Evolutionary conservation across 257 asterid species (phyloP).

Genomic region (Rubia yunnanensis): DNA sequence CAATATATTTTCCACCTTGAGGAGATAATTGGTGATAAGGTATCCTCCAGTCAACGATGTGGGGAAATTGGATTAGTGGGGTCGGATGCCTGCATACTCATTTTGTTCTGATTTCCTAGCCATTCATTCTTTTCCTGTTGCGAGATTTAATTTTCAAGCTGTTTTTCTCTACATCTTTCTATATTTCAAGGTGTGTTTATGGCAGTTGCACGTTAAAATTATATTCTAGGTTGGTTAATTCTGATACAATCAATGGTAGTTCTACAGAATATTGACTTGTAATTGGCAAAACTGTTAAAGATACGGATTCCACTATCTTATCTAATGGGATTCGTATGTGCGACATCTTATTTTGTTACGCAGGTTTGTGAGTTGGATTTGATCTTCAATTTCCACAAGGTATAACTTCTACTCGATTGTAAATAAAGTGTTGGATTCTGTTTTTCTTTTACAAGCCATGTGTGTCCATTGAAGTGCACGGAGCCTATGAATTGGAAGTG

Average conservation of each 20-base stretch:
- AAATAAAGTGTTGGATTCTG: not conserved
- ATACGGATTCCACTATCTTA: not conserved
- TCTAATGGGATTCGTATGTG: not conserved
- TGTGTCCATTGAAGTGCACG: not conserved
- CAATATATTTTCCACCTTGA: not conserved
- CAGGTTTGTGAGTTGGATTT: conserved; percentile 95
- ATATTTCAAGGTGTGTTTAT: not conserved
- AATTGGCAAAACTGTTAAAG: not conserved
- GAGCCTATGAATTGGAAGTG: not conserved
- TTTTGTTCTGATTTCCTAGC: not conserved
- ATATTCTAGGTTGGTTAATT: not conserved
- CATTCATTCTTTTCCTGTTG: not conserved
- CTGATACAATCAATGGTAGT: not conserved
- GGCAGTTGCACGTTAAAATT: no score
- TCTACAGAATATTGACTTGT: not conserved
- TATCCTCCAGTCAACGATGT: not conserved
- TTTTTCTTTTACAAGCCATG: not conserved
- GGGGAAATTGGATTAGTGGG: not conserved
- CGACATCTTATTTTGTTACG: conserved; percentile 15
- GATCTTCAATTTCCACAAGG: conserved; percentile 96
- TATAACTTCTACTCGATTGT: conserved; percentile 20
- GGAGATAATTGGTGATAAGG: not conserved
- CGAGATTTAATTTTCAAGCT: not conserved
- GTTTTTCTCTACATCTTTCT: not conserved
- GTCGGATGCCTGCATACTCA: not conserved